phyloP scores from a whole-genome alignment of 495 filamentous ascomycete species.

The Penicillium atrosanguineum region DNA sequence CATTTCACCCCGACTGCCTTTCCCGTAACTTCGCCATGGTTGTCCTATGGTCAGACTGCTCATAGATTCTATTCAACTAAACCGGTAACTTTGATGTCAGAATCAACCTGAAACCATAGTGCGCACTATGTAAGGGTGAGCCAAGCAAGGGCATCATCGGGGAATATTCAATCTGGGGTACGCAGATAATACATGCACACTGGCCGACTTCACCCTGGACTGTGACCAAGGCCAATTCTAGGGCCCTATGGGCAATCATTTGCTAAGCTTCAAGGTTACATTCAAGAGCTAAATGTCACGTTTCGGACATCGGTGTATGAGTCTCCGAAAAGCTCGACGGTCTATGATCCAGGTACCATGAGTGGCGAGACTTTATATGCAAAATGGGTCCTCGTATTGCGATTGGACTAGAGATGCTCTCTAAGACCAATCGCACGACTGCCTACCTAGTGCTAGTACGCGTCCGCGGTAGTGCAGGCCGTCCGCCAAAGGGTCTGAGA shows the following conservation, averaged over 20 bases:
- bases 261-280: neutral
- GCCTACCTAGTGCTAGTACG: no score
- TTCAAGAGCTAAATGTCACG: neutral
- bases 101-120: neutral
- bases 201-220: neutral
- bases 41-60: neutral
- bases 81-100: neutral
- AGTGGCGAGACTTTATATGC: neutral
- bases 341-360: neutral
- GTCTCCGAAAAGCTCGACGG: neutral
- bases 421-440: neutral
- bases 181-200: neutral
- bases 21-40: no score
- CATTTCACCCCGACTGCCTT: neutral
- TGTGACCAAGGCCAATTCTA: neutral
- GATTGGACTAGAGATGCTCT: neutral
- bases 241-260: neutral
- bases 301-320: neutral
- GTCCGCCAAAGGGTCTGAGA: no score
- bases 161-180: neutral
- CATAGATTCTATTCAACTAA: neutral
- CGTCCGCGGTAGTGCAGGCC: no score
- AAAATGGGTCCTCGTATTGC: neutral
- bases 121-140: neutral
- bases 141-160: neutral